Conservation (phyloP, 2,329 filamentous ascomycete species). For the Aspergillus tamarii region DNA sequence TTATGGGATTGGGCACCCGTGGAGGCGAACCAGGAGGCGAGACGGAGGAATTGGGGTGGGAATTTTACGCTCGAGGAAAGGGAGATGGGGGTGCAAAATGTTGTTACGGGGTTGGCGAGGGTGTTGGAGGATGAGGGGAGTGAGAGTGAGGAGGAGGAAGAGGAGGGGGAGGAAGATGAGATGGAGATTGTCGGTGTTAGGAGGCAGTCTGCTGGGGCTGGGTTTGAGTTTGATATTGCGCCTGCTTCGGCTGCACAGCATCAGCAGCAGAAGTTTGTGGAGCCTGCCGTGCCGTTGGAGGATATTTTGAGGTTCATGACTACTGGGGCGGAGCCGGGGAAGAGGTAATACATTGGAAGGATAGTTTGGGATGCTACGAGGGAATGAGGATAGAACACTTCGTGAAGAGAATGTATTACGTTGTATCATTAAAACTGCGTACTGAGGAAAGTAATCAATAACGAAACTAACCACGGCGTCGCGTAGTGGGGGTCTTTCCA, state of each 20-base stretch:
- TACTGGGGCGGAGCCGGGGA: conserved; percentile 44
- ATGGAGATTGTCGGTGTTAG: conserved; percentile 46
- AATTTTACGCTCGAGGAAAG: conserved; percentile 74
- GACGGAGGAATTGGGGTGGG: conserved; percentile 59
- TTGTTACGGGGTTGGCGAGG: conserved; percentile 70
- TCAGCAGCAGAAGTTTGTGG: conserved; percentile 13
- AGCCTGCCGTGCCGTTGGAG: conserved; percentile 42
- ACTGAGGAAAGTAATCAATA: conserved; percentile 6
- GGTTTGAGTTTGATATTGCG: conserved; percentile 40
- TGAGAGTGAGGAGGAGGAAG: conserved; percentile 58
- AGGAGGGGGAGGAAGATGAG: conserved; percentile 44
- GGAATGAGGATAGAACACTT: not conserved
- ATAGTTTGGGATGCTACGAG: not conserved
- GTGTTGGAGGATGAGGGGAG: conserved; percentile 58
- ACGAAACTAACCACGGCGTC: conserved; percentile 53
- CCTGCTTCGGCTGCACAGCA: conserved; percentile 13
- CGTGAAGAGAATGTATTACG: conserved; percentile 7
- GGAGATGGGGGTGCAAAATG: conserved; percentile 66
- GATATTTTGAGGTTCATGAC: conserved; percentile 56
- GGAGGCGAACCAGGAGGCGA: conserved; percentile 50
- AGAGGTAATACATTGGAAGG: conserved; percentile 18
- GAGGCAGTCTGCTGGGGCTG: conserved; percentile 34
- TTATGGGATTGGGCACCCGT: conserved; percentile 63
- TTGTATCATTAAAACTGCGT: conserved; percentile 17
- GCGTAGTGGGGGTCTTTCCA: conserved; percentile 58